These are phyloP conservation scores for Zasmidium cellare DNA, from an alignment of 2,329 filamentous ascomycete species.

Conservation along the genomic window DNA sequence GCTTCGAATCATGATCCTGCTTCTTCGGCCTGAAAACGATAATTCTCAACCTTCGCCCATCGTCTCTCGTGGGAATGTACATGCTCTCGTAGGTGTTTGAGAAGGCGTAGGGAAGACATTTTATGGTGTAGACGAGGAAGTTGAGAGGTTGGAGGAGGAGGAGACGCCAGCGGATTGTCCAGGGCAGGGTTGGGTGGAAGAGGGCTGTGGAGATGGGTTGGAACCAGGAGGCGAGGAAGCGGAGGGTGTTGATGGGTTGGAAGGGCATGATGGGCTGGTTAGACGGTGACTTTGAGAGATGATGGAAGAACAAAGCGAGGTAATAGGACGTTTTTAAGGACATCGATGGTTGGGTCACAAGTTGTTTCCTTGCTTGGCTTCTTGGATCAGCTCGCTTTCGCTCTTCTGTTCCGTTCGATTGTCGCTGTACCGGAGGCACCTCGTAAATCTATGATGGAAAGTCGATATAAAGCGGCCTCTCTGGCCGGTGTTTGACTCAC, in stretches of 20 bases:
- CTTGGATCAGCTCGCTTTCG: too few relatives aligned
- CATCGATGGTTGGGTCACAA: too few relatives aligned
- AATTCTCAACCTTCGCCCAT: constrained; percentile 29
- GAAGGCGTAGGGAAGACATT: constrained; percentile 40
- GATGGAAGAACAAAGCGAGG: too few relatives aligned
- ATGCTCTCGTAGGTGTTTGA: constrained; percentile 37
- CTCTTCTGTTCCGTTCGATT: too few relatives aligned
- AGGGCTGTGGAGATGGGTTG: constrained; percentile 27
- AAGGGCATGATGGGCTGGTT: not conserved
- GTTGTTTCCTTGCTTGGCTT: too few relatives aligned
- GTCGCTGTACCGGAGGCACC: too few relatives aligned
- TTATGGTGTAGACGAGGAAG: constrained; percentile 41
- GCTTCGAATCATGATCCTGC: constrained; percentile 1
- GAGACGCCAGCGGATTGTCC: constrained; percentile 45
- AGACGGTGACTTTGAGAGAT: too few relatives aligned
- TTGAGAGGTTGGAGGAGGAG: constrained; percentile 46
- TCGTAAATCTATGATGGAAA: too few relatives aligned
- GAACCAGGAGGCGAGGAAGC: constrained; percentile 2
- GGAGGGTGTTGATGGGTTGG: not conserved
- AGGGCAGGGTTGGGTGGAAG: constrained; percentile 35
- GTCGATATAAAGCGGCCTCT: too few relatives aligned
- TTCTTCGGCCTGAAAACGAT: constrained; percentile 37
- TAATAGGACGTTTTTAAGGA: too few relatives aligned
- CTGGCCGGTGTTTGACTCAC: too few relatives aligned
- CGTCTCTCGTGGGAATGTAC: constrained; percentile 34